Evolutionary conservation across 139 green algal species (phyloP).

Genomic region (Limnomonas spitsbergensis): DNA sequence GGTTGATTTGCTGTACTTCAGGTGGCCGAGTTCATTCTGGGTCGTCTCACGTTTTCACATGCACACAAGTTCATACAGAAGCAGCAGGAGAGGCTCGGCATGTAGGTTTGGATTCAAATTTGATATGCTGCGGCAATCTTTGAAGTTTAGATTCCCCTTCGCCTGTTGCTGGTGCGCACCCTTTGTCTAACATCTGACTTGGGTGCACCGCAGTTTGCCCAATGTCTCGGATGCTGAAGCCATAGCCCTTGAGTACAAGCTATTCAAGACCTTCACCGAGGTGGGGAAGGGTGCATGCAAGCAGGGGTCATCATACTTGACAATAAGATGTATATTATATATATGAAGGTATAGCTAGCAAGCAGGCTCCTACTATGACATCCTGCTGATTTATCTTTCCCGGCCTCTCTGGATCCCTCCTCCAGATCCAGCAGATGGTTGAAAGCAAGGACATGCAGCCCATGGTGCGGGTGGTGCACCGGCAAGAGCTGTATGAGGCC

Average conservation of each 20-base stretch:
- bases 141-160: no score
- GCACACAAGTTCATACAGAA: constrained; percentile 15
- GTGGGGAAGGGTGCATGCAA: background rate
- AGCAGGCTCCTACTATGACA: no score
- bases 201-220: background rate
- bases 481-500: constrained; percentile 2
- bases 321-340: no score
- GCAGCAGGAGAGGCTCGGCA: constrained; percentile 8
- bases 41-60: constrained; percentile 35
- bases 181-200: no score
- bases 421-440: constrained; percentile 30
- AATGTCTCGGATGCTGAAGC: background rate
- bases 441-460: constrained; percentile 42
- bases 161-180: no score
- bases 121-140: no score
- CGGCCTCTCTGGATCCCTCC: no score
- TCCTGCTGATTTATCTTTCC: no score
- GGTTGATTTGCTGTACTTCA: no score
- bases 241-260: constrained; percentile 28
- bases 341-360: no score
- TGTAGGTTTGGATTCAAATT: no score
- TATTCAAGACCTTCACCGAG: constrained; percentile 50
- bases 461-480: constrained; percentile 25
- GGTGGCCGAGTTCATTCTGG: constrained; percentile 34
- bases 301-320: no score